A percentile compares a stretch with the other conserved stretches of the same genome.
phyloP scores from a whole-genome alignment of 2,329 filamentous ascomycete genomes.

The Pseudocercospora fuligena region DNA sequence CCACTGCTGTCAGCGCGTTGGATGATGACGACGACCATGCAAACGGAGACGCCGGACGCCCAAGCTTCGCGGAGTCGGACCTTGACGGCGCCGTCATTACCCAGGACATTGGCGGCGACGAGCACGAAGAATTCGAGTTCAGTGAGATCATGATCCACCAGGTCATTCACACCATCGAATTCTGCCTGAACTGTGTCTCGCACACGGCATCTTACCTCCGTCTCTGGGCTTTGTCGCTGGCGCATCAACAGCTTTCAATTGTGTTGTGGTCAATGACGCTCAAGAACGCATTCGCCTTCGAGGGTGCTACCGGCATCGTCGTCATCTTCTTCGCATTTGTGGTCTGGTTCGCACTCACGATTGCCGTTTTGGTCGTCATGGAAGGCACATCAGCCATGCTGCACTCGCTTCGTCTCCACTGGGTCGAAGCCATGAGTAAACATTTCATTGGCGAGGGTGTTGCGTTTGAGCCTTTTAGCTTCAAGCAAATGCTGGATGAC shows the following conservation, averaged over 20 bases:
- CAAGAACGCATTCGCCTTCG: constrained; percentile 70
- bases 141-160: constrained; percentile 98
- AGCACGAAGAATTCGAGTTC: constrained; percentile 97
- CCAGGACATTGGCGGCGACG: constrained; percentile 80
- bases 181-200: constrained; percentile 98
- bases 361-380: constrained; percentile 86
- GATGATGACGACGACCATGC: constrained; percentile 81
- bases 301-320: constrained; percentile 68
- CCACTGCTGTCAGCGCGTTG: constrained; percentile 81
- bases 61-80: constrained; percentile 71
- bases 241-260: constrained; percentile 94
- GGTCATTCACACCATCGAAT: constrained; percentile 98
- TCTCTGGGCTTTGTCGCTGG: constrained; percentile 95
- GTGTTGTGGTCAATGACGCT: constrained; percentile 98
- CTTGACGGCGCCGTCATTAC: constrained; percentile 88
- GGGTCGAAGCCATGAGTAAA: constrained; percentile 98
- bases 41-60: constrained; percentile 65
- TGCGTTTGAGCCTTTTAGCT: constrained; percentile 87
- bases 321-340: constrained; percentile 82
- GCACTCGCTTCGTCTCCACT: constrained; percentile 87
- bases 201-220: constrained; percentile 98
- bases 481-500: constrained; percentile 82
- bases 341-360: constrained; percentile 86
- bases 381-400: constrained; percentile 96
- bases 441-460: constrained; percentile 87